phyloP scores from a whole-genome alignment of 1,284 basidiomycete genomes.

The Boletus semigastroideus region DNA sequence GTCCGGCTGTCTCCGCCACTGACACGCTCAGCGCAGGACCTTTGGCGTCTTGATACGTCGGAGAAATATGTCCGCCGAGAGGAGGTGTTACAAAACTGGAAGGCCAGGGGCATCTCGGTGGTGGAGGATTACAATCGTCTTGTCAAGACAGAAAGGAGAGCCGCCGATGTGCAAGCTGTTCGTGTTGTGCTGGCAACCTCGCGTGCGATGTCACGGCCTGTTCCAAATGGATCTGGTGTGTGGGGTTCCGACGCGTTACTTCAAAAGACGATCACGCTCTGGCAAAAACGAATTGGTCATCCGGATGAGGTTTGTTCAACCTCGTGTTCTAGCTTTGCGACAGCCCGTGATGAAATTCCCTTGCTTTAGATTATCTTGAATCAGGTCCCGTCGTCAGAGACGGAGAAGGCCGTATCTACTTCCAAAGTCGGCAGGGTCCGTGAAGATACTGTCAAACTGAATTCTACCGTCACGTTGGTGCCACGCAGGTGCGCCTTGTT shows the following conservation, averaged over 20 bases:
- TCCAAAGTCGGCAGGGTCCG: slow-evolving; percentile 32
- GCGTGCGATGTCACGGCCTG: slow-evolving; percentile 42
- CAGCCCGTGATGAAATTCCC: slow-evolving; percentile 1
- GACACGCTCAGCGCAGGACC: slow-evolving; percentile 83
- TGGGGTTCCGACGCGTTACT: slow-evolving; percentile 67
- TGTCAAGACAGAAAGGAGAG: slow-evolving; percentile 65
- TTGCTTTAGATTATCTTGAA: slow-evolving; percentile 67
- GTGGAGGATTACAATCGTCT: slow-evolving; percentile 83
- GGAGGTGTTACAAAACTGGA: slow-evolving; percentile 81
- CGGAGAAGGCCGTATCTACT: slow-evolving; percentile 38
- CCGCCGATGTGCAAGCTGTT: slow-evolving; percentile 89
- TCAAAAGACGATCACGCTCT: slow-evolving; percentile 66
- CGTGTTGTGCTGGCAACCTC: slow-evolving; percentile 70
- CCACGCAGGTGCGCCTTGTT: slow-evolving; percentile 55
- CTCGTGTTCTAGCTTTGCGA: background rate
- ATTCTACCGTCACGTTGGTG: slow-evolving; percentile 70
- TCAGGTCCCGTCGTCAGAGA: slow-evolving; percentile 57
- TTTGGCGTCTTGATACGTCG: slow-evolving; percentile 94
- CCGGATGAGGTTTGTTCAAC: slow-evolving; percentile 60
- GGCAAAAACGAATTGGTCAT: slow-evolving; percentile 82
- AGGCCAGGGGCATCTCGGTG: slow-evolving; percentile 81
- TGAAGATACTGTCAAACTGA: slow-evolving; percentile 61
- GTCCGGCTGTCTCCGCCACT: slow-evolving; percentile 82
- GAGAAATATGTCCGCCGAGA: slow-evolving; percentile 94
- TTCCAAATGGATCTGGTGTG: slow-evolving; percentile 52